phyloP scores from a whole-genome alignment of 805 yeast genomes.

The Zygotorulaspora florentina region DNA sequence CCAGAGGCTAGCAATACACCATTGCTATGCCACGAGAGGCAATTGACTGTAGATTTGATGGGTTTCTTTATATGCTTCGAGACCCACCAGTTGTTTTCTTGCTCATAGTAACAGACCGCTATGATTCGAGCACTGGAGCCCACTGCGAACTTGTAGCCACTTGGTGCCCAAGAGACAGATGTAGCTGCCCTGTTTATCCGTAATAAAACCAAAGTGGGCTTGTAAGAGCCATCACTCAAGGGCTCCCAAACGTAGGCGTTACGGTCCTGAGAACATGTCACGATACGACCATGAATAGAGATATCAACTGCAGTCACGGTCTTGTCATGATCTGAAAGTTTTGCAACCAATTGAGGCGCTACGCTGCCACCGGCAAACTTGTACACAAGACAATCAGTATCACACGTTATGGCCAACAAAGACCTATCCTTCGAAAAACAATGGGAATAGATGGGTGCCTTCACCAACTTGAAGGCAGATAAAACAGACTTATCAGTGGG shows the following conservation, averaged over 20 bases:
- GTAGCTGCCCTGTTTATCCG: slow-evolving; percentile 96
- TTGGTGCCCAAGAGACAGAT: slow-evolving; percentile 89
- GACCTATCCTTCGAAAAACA: slow-evolving; percentile 68
- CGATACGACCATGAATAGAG: slow-evolving; percentile 80
- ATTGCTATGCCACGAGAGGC: slow-evolving; percentile 91
- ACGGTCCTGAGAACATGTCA: slow-evolving; percentile 96
- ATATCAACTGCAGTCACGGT: slow-evolving; percentile 93
- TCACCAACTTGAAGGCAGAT: slow-evolving; percentile 61
- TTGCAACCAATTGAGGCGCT: slow-evolving; percentile 59
- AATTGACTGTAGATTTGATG: slow-evolving; percentile 78
- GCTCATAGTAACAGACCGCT: slow-evolving; percentile 94
- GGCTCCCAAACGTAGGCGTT: slow-evolving; percentile 97
- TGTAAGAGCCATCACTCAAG: slow-evolving; percentile 53
- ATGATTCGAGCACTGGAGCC: slow-evolving; percentile 93
- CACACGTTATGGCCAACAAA: slow-evolving; percentile 77
- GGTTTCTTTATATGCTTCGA: slow-evolving; percentile 96
- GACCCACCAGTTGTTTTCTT: slow-evolving; percentile 99
- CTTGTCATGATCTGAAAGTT: slow-evolving; percentile 82
- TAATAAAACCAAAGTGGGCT: slow-evolving; percentile 86
- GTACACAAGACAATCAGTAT: slow-evolving; percentile 70
- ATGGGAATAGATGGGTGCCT: slow-evolving; percentile 86
- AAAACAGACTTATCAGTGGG: slow-evolving; percentile 24
- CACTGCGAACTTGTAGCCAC: slow-evolving; percentile 93
- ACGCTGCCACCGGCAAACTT: slow-evolving; percentile 44
- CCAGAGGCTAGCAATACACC: slow-evolving; percentile 84